phyloP scores from a whole-genome alignment of 2,329 filamentous ascomycete genomes.

The Kalaharituber pfeilii region DNA sequence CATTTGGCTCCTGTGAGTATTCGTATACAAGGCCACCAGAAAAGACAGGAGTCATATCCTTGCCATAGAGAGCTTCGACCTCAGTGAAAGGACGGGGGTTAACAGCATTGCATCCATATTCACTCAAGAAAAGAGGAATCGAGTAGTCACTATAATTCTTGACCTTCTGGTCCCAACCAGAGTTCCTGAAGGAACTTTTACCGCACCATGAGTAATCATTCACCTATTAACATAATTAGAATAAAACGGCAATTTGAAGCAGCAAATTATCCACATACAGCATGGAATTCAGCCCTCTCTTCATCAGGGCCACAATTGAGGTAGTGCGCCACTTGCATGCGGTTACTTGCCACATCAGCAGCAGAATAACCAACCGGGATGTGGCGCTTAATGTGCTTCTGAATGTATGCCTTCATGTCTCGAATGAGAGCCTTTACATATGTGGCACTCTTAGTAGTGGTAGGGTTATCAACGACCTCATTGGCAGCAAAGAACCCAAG shows the following conservation, averaged over 20 bases:
- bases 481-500: slow-evolving; percentile 73
- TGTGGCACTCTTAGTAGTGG: slow-evolving; percentile 47
- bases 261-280: slow-evolving; percentile 32
- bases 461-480: slow-evolving; percentile 56
- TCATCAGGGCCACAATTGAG: slow-evolving; percentile 81
- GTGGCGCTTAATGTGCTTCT: slow-evolving; percentile 41
- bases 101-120: slow-evolving; percentile 68
- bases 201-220: slow-evolving; percentile 84
- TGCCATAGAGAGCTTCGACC: slow-evolving; percentile 59
- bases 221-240: slow-evolving; percentile 9
- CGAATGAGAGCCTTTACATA: slow-evolving; percentile 65
- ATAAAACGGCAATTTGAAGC: too few species aligned
- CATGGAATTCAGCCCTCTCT: slow-evolving; percentile 72
- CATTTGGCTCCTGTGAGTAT: slow-evolving; percentile 63
- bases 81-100: slow-evolving; percentile 71
- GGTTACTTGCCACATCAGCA: slow-evolving; percentile 71
- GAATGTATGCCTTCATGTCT: slow-evolving; percentile 57
- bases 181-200: slow-evolving; percentile 44
- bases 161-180: slow-evolving; percentile 79
- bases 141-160: slow-evolving; percentile 74
- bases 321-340: slow-evolving; percentile 70
- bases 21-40: slow-evolving; percentile 94
- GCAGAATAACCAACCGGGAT: slow-evolving; percentile 59
- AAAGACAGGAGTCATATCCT: slow-evolving; percentile 74
- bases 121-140: slow-evolving; percentile 81